A percentile compares a stretch with the other conserved stretches of the same genome.
These are phyloP conservation scores for Polygonum aviculare DNA, from an alignment of 148 eudicot species.

Conservation along the genomic window DNA sequence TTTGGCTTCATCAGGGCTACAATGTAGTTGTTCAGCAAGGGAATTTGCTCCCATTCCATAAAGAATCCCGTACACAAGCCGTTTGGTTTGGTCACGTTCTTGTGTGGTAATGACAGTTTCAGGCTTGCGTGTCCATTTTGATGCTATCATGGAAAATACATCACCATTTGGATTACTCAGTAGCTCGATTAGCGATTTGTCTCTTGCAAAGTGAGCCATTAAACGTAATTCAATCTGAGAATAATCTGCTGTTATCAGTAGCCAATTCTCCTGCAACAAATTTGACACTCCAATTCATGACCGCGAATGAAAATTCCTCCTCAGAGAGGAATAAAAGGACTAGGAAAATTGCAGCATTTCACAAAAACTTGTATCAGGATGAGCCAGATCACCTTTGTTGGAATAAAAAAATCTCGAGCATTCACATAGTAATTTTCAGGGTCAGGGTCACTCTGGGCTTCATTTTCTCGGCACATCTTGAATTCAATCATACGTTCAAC, in stretches of 20 bases:
- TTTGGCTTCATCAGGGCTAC: conserved; percentile 72
- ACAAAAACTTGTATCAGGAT: background rate
- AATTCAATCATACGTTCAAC: conserved; percentile 90
- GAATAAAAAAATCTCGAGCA: conserved; percentile 79
- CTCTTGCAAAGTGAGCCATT: conserved; percentile 97
- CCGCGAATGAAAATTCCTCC: background rate
- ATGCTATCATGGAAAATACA: conserved; percentile 83
- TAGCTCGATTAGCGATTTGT: conserved; percentile 60
- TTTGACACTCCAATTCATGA: background rate
- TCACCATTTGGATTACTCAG: conserved; percentile 69
- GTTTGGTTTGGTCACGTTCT: conserved; percentile 91
- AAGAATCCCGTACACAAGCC: conserved; percentile 86
- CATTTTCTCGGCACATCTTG: conserved; percentile 31
- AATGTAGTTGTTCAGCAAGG: conserved; percentile 80
- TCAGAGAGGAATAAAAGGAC: background rate
- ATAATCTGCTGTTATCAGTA: conserved; percentile 90
- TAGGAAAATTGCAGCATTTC: background rate
- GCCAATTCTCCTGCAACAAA: conserved; percentile 75
- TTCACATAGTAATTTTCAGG: conserved; percentile 37
- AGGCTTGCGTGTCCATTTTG: conserved; percentile 73
- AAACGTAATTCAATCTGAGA: conserved; percentile 92
- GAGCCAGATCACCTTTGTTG: conserved; percentile 62
- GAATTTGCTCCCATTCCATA: conserved; percentile 95
- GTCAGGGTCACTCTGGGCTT: conserved; percentile 31
- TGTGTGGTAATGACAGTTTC: conserved; percentile 51